These are phyloP conservation scores for Drechslerella coelobrocha DNA, from an alignment of 2,329 filamentous ascomycete genomes.

Conservation along the genomic window DNA sequence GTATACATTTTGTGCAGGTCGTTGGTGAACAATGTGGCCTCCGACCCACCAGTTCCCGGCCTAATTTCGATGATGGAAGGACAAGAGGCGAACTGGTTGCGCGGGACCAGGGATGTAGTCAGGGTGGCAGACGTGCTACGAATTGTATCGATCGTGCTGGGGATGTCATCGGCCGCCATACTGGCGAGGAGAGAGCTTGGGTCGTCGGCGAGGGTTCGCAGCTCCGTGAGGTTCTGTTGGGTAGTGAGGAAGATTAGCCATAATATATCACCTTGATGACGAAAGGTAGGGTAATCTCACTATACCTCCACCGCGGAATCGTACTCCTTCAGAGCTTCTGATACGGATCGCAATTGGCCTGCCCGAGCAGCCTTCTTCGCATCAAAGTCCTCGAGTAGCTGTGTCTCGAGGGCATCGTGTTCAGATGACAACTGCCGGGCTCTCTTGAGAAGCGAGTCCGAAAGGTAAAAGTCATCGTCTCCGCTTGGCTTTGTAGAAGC, in stretches of 20 bases:
- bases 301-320: conserved; percentile 65
- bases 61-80: conserved; percentile 91
- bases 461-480: conserved; percentile 40
- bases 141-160: conserved; percentile 69
- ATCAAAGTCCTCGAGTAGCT: conserved; percentile 66
- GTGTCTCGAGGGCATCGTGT: conserved; percentile 64
- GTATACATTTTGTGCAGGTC: conserved; percentile 91
- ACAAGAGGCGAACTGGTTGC: conserved; percentile 86
- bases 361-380: conserved; percentile 66
- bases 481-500: conserved; percentile 11
- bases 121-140: conserved; percentile 70
- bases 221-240: conserved; percentile 68
- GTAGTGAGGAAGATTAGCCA: conserved; percentile 53
- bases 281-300: conserved; percentile 59
- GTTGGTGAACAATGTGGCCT: conserved; percentile 88
- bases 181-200: conserved; percentile 67
- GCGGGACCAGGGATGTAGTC: conserved; percentile 79
- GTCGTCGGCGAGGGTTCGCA: conserved; percentile 78
- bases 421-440: conserved; percentile 67
- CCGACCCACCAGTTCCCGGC: conserved; percentile 87
- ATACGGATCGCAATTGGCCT: conserved; percentile 68
- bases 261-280: not conserved
- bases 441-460: conserved; percentile 65
- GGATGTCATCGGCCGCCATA: conserved; percentile 73
- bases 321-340: conserved; percentile 67